A percentile compares a stretch with the other conserved stretches of the same genome.
phyloP scores from a whole-genome alignment of 768 basidiomycete species.

The Rhizopogon roseolus region DNA sequence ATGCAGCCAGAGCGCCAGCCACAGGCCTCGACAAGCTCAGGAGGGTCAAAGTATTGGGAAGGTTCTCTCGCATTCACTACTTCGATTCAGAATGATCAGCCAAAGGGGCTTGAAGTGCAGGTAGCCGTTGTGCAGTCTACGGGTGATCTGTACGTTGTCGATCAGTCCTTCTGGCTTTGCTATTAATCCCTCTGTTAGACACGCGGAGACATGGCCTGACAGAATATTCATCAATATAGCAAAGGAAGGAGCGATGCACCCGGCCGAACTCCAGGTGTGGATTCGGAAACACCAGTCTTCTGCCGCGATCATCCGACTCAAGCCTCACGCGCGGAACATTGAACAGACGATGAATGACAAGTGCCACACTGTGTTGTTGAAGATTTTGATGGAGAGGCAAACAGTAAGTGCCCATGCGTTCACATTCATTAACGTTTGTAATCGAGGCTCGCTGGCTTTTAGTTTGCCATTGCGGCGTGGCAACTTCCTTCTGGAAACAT shows the following conservation, averaged over 20 bases:
- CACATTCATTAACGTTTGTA: not conserved
- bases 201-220: slow-evolving; percentile 48
- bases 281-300: slow-evolving; percentile 31
- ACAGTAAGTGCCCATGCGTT: slow-evolving; percentile 35
- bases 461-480: slow-evolving; percentile 56
- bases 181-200: slow-evolving; percentile 30
- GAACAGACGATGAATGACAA: slow-evolving; percentile 38
- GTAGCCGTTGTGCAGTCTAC: slow-evolving; percentile 24
- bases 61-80: slow-evolving; percentile 42
- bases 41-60: slow-evolving; percentile 33
- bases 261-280: slow-evolving; percentile 42
- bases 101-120: slow-evolving; percentile 27
- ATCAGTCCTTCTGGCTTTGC: not conserved
- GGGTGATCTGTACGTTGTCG: slow-evolving; percentile 29
- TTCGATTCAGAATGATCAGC: slow-evolving; percentile 25
- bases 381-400: slow-evolving; percentile 37
- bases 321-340: slow-evolving; percentile 21
- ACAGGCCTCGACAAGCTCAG: not conserved
- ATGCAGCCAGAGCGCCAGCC: not conserved
- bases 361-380: slow-evolving; percentile 36
- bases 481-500: slow-evolving; percentile 34
- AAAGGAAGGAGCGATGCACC: slow-evolving; percentile 35
- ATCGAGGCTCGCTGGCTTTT: not conserved
- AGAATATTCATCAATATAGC: slow-evolving; percentile 36
- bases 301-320: slow-evolving; percentile 39